phyloP scores from a whole-genome alignment of 2,329 filamentous ascomycete genomes.

The Acarospora socialis region DNA sequence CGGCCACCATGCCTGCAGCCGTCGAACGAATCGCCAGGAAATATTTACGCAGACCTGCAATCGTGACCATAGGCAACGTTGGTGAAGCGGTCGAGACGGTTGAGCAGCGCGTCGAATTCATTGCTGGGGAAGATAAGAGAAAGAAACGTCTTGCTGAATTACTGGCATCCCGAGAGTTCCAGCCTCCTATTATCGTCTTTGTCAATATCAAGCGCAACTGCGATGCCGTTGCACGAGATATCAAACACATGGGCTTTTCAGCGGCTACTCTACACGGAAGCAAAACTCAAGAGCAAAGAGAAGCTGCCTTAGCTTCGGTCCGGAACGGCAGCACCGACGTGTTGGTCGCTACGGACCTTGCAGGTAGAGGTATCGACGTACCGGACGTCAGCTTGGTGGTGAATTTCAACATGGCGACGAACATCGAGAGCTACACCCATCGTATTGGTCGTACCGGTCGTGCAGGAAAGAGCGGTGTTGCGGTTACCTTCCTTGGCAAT shows the following conservation, averaged over 20 bases:
- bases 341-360: constrained; percentile 87
- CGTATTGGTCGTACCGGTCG: constrained; percentile 92
- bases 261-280: constrained; percentile 84
- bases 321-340: constrained; percentile 70
- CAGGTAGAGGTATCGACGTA: constrained; percentile 94
- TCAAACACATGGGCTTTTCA: constrained; percentile 85
- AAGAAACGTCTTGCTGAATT: constrained; percentile 95
- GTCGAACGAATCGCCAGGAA: constrained; percentile 96
- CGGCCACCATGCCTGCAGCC: constrained; percentile 85
- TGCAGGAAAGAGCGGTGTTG: constrained; percentile 91
- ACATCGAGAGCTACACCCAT: constrained; percentile 92
- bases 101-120: constrained; percentile 89
- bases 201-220: constrained; percentile 99
- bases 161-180: constrained; percentile 63
- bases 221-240: constrained; percentile 84
- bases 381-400: constrained; percentile 85
- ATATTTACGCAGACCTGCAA: constrained; percentile 83
- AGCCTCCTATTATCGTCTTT: constrained; percentile 90
- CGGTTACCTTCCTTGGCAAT: constrained; percentile 85
- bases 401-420: constrained; percentile 97
- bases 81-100: constrained; percentile 96
- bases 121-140: constrained; percentile 81
- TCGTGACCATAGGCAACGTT: constrained; percentile 84
- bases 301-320: constrained; percentile 76
- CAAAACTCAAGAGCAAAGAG: constrained; percentile 96